Evolutionary conservation across 352 stramenopile genomes (phyloP).

Genomic region (Phytophthora rubi): DNA sequence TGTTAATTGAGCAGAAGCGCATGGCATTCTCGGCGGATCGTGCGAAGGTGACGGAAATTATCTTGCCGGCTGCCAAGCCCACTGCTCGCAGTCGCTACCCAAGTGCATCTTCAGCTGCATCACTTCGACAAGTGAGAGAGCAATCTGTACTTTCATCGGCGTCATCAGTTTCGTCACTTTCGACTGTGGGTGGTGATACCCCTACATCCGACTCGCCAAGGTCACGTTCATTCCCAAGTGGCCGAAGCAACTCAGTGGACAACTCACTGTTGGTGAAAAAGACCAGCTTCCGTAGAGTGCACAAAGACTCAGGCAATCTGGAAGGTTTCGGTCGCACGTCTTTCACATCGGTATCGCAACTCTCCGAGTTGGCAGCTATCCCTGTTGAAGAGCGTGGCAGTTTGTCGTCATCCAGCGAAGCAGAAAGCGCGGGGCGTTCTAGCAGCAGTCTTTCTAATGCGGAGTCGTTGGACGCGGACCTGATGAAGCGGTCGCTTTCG

Average conservation of each 20-base stretch:
- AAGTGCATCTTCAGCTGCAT: slow-evolving; percentile 50
- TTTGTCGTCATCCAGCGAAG: slow-evolving; percentile 60
- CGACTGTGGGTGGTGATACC: slow-evolving; percentile 32
- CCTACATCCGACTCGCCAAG: slow-evolving; percentile 39
- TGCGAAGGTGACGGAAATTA: slow-evolving; percentile 87
- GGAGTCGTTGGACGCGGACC: slow-evolving; percentile 57
- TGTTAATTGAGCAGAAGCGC: slow-evolving; percentile 88
- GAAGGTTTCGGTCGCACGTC: slow-evolving; percentile 74
- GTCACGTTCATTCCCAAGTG: slow-evolving; percentile 33
- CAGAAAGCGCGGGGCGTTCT: slow-evolving; percentile 29
- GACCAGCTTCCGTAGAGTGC: slow-evolving; percentile 49
- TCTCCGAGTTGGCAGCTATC: slow-evolving; percentile 55
- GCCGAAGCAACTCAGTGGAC: slow-evolving; percentile 57
- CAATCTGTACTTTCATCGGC: slow-evolving; percentile 46
- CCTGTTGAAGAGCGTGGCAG: slow-evolving; percentile 47
- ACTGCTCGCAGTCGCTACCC: slow-evolving; percentile 58
- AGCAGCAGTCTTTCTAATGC: slow-evolving; percentile 38
- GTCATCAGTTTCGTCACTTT: slow-evolving; percentile 51
- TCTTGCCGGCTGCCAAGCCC: slow-evolving; percentile 65
- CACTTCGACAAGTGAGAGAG: slow-evolving; percentile 42
- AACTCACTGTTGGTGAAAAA: slow-evolving; percentile 55
- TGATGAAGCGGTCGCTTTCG: slow-evolving; percentile 86
- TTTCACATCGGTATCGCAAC: slow-evolving; percentile 73
- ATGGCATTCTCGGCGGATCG: slow-evolving; percentile 87
- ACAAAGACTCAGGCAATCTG: slow-evolving; percentile 53